These are phyloP conservation scores for Porcisia hertigi DNA, from an alignment of 208 protist genomes.

Conservation along the genomic window DNA sequence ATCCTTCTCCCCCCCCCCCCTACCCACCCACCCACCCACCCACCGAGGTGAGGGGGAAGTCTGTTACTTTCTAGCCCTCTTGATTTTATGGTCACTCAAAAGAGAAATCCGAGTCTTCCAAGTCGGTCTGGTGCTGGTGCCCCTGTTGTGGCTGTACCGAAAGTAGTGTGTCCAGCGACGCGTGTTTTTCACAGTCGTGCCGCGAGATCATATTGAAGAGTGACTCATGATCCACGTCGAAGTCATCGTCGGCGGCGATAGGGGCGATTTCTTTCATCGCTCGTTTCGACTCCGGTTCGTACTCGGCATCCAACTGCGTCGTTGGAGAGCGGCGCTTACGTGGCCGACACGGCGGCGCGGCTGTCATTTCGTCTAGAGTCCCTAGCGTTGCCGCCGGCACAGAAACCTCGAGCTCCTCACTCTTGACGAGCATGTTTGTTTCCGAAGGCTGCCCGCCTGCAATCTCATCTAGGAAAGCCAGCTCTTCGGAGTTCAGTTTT, in stretches of 20 bases:
- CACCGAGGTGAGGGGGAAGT: neutral
- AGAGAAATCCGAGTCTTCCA: conserved; percentile 26
- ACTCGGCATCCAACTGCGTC: neutral
- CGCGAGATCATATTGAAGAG: conserved; percentile 36
- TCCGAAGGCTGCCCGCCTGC: conserved; percentile 34
- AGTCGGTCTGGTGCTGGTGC: conserved; percentile 3
- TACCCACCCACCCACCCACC: no score
- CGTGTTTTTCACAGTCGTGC: conserved; percentile 12
- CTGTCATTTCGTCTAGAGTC: conserved; percentile 14
- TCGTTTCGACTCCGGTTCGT: neutral
- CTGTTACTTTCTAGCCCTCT: neutral
- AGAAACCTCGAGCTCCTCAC: neutral
- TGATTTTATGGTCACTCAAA: conserved; percentile 14
- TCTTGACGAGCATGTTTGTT: neutral
- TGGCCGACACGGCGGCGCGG: conserved; percentile 9
- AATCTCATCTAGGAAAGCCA: conserved; percentile 66
- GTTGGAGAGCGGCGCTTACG: conserved; percentile 17
- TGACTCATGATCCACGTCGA: conserved; percentile 26
- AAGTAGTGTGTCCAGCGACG: conserved; percentile 10
- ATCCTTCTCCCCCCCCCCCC: no score
- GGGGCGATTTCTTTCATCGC: neutral
- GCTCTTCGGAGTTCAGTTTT: conserved; percentile 36
- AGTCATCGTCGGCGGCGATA: conserved; percentile 2
- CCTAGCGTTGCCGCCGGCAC: conserved; percentile 14
- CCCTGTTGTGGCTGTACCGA: neutral